phyloP scores from a whole-genome alignment of 2,329 filamentous ascomycete species.

The Colletotrichum aenigma region DNA sequence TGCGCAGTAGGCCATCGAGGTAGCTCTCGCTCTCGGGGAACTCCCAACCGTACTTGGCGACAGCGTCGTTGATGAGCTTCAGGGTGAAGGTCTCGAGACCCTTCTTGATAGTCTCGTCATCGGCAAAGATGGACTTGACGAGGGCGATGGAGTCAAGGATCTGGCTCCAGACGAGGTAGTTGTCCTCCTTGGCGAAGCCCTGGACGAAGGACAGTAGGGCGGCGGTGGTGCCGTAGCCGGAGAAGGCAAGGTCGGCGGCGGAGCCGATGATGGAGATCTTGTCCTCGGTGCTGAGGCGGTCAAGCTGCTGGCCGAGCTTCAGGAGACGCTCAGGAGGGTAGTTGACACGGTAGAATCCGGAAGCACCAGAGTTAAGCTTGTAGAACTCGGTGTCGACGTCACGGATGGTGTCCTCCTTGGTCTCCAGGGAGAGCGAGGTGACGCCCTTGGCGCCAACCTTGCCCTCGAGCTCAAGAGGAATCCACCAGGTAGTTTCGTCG shows the following conservation, averaged over 20 bases:
- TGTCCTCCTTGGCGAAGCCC: slow-evolving; percentile 80
- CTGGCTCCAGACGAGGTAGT: slow-evolving; percentile 89
- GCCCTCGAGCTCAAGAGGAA: slow-evolving; percentile 85
- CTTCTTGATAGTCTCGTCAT: slow-evolving; percentile 72
- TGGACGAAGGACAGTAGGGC: slow-evolving; percentile 84
- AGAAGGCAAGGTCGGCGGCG: slow-evolving; percentile 85
- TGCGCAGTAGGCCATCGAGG: slow-evolving; percentile 80
- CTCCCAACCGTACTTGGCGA: slow-evolving; percentile 85
- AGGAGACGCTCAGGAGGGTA: slow-evolving; percentile 84
- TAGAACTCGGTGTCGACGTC: slow-evolving; percentile 84
- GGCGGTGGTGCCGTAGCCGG: slow-evolving; percentile 82
- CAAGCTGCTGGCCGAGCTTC: slow-evolving; percentile 78
- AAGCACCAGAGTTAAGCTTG: slow-evolving; percentile 89
- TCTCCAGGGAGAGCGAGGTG: slow-evolving; percentile 70
- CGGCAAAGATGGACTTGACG: slow-evolving; percentile 84
- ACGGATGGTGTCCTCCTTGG: slow-evolving; percentile 77
- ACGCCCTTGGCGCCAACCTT: slow-evolving; percentile 68
- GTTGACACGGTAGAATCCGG: slow-evolving; percentile 90
- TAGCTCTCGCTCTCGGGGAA: slow-evolving; percentile 80
- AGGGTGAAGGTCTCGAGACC: slow-evolving; percentile 81
- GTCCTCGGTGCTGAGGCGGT: slow-evolving; percentile 81
- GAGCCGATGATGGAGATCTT: slow-evolving; percentile 93
- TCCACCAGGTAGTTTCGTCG: slow-evolving; percentile 93
- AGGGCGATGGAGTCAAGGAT: slow-evolving; percentile 77
- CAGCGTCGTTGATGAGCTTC: slow-evolving; percentile 75